Conservation (phyloP, 2,329 filamentous ascomycete genomes). For the Fusarium pseudocircinatum region DNA sequence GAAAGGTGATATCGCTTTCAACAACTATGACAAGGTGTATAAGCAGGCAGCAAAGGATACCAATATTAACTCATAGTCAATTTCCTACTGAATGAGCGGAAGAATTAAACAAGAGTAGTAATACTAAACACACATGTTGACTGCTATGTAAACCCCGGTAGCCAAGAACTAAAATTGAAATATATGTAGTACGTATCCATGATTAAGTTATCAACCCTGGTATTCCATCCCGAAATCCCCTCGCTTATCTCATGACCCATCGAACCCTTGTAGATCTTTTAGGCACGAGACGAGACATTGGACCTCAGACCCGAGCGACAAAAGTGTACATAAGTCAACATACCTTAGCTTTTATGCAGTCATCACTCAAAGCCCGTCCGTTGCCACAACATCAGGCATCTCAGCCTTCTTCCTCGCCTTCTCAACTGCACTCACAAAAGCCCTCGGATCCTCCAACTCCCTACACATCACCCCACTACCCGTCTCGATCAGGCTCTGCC, state of each 20-base stretch:
- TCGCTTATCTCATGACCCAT: neutral
- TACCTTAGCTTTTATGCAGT: neutral
- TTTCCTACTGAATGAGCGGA: no score
- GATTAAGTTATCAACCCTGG: neutral
- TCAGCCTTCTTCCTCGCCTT: neutral
- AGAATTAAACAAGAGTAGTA: no score
- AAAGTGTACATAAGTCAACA: neutral
- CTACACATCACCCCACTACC: neutral
- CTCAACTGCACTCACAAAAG: neutral
- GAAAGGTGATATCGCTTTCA: no score
- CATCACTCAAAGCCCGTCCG: neutral
- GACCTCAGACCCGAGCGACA: neutral
- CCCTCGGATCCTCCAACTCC: neutral
- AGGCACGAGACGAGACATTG: no score
- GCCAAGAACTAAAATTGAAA: neutral
- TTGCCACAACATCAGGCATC: neutral
- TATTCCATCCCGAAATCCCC: neutral
- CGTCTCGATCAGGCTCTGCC: neutral
- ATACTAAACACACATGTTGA: no score
- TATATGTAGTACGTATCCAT: neutral
- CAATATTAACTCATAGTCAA: no score
- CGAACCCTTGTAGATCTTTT: neutral
- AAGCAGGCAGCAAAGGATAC: no score
- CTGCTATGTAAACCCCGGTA: no score
- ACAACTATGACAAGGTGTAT: no score